Evolutionary conservation across 225 moss, liverwort and hornwort genomes (phyloP).

Genomic region (Pseudoscleropodium purum): DNA sequence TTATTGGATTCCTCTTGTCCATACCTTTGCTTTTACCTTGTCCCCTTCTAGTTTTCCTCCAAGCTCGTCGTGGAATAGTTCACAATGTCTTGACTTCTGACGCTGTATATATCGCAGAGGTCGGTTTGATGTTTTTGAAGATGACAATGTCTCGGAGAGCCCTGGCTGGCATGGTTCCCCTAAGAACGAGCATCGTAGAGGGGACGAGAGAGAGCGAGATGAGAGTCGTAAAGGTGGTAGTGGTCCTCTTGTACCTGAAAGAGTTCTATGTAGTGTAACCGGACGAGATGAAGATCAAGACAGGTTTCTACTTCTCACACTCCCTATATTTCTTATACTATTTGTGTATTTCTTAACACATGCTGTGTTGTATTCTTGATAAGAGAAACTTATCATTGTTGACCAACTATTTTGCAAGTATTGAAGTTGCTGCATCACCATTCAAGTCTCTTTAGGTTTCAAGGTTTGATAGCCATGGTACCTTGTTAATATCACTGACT

Average conservation of each 20-base stretch:
- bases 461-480: neutral
- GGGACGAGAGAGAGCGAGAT: slow-evolving; percentile 36
- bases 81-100: neutral
- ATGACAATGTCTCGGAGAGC: slow-evolving; percentile 28
- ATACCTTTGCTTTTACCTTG: neutral
- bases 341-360: neutral
- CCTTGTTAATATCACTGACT: neutral
- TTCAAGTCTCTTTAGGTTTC: neutral
- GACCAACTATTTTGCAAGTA: neutral
- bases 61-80: neutral
- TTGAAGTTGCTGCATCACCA: neutral
- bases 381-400: neutral
- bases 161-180: slow-evolving; percentile 30
- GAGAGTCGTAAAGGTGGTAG: slow-evolving; percentile 34
- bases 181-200: slow-evolving; percentile 5
- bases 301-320: slow-evolving; percentile 15
- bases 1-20: neutral
- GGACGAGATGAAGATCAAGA: slow-evolving; percentile 69
- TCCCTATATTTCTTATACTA: neutral
- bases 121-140: slow-evolving; percentile 71
- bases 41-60: neutral
- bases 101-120: slow-evolving; percentile 27
- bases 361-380: neutral
- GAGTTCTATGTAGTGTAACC: slow-evolving; percentile 4
- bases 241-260: slow-evolving; percentile 42